Conservation (phyloP, 176 grass and related monocot species). For the Zizania latifolia region DNA sequence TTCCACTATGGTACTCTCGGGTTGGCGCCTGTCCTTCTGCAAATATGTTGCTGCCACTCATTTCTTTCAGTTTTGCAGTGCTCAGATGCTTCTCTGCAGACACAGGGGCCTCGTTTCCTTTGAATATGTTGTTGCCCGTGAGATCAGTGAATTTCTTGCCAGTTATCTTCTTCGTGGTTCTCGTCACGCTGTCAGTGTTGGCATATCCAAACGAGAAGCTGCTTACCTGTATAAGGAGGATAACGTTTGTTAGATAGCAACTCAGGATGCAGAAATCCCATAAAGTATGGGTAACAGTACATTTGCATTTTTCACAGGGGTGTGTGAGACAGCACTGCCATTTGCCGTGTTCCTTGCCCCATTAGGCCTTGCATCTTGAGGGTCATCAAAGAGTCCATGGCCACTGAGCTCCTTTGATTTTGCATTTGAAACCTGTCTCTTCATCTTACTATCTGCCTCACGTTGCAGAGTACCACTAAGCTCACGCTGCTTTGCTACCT, state of each 20-base stretch:
- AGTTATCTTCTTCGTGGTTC: constrained; percentile 61
- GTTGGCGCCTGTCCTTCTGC: constrained; percentile 54
- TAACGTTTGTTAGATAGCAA: constrained; percentile 4
- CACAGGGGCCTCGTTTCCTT: constrained; percentile 36
- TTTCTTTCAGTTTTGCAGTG: constrained; percentile 72
- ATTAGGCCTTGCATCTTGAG: constrained; percentile 43
- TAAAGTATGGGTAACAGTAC: constrained; percentile 7
- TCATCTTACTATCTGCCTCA: constrained; percentile 48
- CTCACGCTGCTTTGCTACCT: constrained; percentile 91
- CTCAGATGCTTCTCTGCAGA: constrained; percentile 59
- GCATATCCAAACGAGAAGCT: constrained; percentile 68
- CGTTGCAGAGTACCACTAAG: constrained; percentile 58
- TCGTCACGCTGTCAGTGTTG: constrained; percentile 43
- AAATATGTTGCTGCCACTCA: constrained; percentile 79
- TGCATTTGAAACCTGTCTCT: constrained; percentile 61
- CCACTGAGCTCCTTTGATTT: constrained; percentile 88
- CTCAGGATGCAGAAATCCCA: not conserved
- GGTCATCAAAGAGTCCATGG: constrained; percentile 68
- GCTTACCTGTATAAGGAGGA: constrained; percentile 29
- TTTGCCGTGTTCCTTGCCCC: constrained; percentile 36
- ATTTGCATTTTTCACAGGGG: constrained; percentile 40
- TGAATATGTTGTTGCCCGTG: constrained; percentile 74
- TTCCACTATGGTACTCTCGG: constrained; percentile 40
- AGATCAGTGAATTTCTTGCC: constrained; percentile 59
- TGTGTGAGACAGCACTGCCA: constrained; percentile 24